phyloP scores from a whole-genome alignment of 805 yeast species.

The Lipomyces sp. region DNA sequence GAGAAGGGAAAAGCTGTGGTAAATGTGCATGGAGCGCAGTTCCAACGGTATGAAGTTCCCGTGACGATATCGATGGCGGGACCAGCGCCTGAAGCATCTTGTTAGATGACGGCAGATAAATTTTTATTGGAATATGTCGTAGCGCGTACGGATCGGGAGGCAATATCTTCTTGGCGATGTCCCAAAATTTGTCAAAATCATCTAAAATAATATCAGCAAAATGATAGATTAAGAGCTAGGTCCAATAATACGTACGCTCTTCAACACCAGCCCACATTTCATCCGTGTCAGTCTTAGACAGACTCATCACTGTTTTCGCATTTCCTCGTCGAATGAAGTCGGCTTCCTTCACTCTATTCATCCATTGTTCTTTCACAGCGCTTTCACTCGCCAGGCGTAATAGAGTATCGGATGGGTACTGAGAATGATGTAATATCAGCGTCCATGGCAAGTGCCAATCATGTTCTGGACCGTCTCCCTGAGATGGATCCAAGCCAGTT shows the following conservation, averaged over 20 bases:
- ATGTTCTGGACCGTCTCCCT: constrained; percentile 25
- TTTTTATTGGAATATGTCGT: constrained; percentile 44
- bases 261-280: constrained; percentile 60
- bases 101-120: constrained; percentile 47
- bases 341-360: constrained; percentile 82
- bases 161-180: constrained; percentile 38
- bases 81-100: constrained; percentile 47
- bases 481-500: constrained; percentile 48
- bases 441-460: constrained; percentile 53
- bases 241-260: constrained; percentile 14
- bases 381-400: constrained; percentile 47
- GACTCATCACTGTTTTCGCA: constrained; percentile 78
- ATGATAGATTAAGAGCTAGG: neutral
- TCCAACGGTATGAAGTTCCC: constrained; percentile 47
- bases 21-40: constrained; percentile 49
- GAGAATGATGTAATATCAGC: constrained; percentile 50
- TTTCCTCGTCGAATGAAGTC: constrained; percentile 75
- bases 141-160: constrained; percentile 35
- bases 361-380: constrained; percentile 59
- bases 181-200: constrained; percentile 42
- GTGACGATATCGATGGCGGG: constrained; percentile 33
- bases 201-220: constrained; percentile 6
- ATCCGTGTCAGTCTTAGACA: constrained; percentile 66
- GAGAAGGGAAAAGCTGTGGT: constrained; percentile 55
- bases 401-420: constrained; percentile 53